phyloP scores from a whole-genome alignment of 768 basidiomycete species.

The Lactarius pseudohatsudake region DNA sequence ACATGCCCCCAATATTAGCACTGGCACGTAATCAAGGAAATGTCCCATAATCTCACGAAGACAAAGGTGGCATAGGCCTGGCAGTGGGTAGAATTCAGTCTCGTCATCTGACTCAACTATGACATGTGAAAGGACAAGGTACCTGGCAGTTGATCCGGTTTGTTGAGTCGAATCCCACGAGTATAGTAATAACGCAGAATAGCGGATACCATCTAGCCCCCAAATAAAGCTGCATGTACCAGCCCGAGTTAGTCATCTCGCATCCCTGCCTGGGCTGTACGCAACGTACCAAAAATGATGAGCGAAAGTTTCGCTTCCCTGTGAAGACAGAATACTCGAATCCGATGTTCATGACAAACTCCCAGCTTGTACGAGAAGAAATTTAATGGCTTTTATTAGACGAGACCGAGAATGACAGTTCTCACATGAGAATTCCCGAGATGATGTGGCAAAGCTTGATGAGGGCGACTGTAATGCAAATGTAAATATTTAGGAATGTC shows the following conservation, averaged over 20 bases:
- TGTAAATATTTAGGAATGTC: background rate
- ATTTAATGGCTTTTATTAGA: too few species aligned
- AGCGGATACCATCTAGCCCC: background rate
- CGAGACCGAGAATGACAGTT: background rate
- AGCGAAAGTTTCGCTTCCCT: background rate
- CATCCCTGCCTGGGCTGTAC: background rate
- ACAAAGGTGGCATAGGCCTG: background rate
- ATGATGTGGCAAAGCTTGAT: slow-evolving; percentile 9
- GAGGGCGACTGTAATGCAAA: background rate
- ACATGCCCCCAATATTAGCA: background rate
- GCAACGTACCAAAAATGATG: background rate
- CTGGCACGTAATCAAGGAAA: background rate
- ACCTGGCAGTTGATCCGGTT: background rate
- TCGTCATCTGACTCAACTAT: background rate
- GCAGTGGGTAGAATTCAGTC: background rate
- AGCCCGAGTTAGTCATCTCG: background rate
- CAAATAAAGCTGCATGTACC: background rate
- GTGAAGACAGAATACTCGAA: background rate
- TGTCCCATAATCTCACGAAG: background rate
- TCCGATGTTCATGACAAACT: background rate
- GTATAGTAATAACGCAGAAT: background rate
- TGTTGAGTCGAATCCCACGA: background rate
- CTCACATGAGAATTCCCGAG: slow-evolving; percentile 21
- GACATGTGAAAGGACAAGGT: background rate
- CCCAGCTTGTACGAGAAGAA: background rate